Evolutionary conservation across 768 basidiomycete species (phyloP).

Genomic region (Lentinus brumalis): DNA sequence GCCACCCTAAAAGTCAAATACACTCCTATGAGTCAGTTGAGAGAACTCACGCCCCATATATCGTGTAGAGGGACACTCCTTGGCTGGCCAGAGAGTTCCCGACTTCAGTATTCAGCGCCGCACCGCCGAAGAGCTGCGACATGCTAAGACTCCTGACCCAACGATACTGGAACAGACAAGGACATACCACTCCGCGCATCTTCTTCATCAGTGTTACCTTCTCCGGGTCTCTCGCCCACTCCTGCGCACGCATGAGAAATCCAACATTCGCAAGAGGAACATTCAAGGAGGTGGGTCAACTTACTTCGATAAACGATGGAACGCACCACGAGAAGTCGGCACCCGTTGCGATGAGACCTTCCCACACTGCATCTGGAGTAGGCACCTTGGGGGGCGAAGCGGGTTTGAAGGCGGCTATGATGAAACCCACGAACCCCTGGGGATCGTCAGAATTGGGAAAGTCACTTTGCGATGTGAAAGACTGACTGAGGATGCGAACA

Average conservation of each 20-base stretch:
- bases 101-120: slow-evolving; percentile 10
- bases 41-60: slow-evolving; percentile 12
- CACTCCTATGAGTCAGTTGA: neutral
- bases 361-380: slow-evolving; percentile 21
- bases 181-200: slow-evolving; percentile 10
- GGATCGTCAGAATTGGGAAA: neutral
- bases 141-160: neutral
- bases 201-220: slow-evolving; percentile 17
- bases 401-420: slow-evolving; percentile 29
- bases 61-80: slow-evolving; percentile 8
- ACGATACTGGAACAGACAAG: neutral
- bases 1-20: neutral
- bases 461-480: neutral
- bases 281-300: neutral
- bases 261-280: no score
- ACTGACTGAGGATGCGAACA: slow-evolving; percentile 5
- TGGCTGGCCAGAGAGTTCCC: slow-evolving; percentile 9
- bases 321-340: slow-evolving; percentile 18
- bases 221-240: slow-evolving; percentile 23
- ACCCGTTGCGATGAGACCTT: slow-evolving; percentile 2
- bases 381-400: slow-evolving; percentile 24
- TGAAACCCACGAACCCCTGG: slow-evolving; percentile 15
- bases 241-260: neutral
- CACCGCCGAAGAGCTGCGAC: slow-evolving; percentile 15
- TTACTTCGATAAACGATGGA: slow-evolving; percentile 22